Evolutionary conservation across 2,329 filamentous ascomycete genomes (phyloP).

Genomic region (Ophiostoma fasciatum): DNA sequence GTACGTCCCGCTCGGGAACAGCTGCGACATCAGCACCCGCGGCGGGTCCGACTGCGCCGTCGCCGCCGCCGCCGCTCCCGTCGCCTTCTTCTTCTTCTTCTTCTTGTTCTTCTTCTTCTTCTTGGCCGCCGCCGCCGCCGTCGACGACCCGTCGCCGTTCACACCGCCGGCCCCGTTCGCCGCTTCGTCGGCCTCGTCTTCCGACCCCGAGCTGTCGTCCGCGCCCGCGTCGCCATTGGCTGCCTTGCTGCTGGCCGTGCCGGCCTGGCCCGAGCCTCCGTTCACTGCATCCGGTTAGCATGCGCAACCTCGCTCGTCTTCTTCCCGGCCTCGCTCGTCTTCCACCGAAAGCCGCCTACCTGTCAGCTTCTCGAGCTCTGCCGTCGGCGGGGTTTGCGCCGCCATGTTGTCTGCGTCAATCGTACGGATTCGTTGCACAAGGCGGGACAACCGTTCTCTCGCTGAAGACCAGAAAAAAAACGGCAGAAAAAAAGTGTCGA

Average conservation of each 20-base stretch:
- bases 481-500: no score
- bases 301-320: no score
- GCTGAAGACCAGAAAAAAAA: no score
- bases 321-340: no score
- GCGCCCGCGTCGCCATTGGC: slow-evolving; percentile 21
- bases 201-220: slow-evolving; percentile 34
- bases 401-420: no score
- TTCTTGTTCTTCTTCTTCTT: slow-evolving; percentile 57
- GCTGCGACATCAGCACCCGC: slow-evolving; percentile 54
- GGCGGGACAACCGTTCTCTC: no score
- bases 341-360: not conserved
- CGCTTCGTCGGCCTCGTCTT: slow-evolving; percentile 33
- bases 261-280: slow-evolving; percentile 9
- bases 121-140: slow-evolving; percentile 21
- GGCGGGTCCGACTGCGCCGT: slow-evolving; percentile 67
- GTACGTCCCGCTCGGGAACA: slow-evolving; percentile 60
- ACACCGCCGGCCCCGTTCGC: slow-evolving; percentile 13
- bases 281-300: no score
- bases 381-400: slow-evolving; percentile 3
- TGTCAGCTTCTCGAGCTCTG: slow-evolving; percentile 4
- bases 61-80: slow-evolving; percentile 44
- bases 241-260: slow-evolving; percentile 23
- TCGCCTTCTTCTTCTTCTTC: slow-evolving; percentile 65
- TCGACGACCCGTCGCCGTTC: slow-evolving; percentile 16
- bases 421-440: no score